Conservation (phyloP, 2,329 filamentous ascomycete genomes). For the Alternaria solani region DNA sequence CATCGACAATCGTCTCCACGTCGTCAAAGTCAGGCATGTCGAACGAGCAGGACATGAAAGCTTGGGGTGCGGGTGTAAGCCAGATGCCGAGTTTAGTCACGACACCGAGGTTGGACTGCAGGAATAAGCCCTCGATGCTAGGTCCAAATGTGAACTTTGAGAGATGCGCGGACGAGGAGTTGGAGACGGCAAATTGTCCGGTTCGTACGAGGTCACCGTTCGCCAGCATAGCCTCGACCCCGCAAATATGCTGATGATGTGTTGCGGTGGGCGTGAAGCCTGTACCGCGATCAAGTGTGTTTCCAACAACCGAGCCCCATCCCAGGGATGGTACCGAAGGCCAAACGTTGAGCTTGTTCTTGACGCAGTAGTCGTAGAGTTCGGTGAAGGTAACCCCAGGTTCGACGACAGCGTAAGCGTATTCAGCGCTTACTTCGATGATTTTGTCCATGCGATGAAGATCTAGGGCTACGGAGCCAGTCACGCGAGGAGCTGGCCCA, state of each 20-base stretch:
- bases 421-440: slow-evolving; percentile 55
- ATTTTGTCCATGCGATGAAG: slow-evolving; percentile 55
- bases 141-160: slow-evolving; percentile 51
- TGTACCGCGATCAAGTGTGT: slow-evolving; percentile 53
- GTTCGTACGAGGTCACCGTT: slow-evolving; percentile 46
- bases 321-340: slow-evolving; percentile 45
- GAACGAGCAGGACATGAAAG: slow-evolving; percentile 59
- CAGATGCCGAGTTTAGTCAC: slow-evolving; percentile 54
- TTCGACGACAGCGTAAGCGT: slow-evolving; percentile 58
- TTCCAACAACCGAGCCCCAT: slow-evolving; percentile 48
- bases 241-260: slow-evolving; percentile 50
- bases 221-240: slow-evolving; percentile 50
- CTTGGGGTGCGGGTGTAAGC: slow-evolving; percentile 50
- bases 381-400: slow-evolving; percentile 41
- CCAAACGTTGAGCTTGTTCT: slow-evolving; percentile 44
- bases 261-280: slow-evolving; percentile 52
- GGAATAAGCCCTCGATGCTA: slow-evolving; percentile 57
- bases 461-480: slow-evolving; percentile 47
- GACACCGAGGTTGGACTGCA: slow-evolving; percentile 62
- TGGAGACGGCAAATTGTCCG: slow-evolving; percentile 53
- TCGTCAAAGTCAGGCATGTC: slow-evolving; percentile 58
- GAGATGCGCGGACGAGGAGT: slow-evolving; percentile 52
- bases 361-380: slow-evolving; percentile 43
- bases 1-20: slow-evolving; percentile 56
- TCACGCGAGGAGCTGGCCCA: slow-evolving; percentile 46